Evolutionary conservation across 352 stramenopile species (phyloP).

Genomic region (Globisporangium camurandrum): DNA sequence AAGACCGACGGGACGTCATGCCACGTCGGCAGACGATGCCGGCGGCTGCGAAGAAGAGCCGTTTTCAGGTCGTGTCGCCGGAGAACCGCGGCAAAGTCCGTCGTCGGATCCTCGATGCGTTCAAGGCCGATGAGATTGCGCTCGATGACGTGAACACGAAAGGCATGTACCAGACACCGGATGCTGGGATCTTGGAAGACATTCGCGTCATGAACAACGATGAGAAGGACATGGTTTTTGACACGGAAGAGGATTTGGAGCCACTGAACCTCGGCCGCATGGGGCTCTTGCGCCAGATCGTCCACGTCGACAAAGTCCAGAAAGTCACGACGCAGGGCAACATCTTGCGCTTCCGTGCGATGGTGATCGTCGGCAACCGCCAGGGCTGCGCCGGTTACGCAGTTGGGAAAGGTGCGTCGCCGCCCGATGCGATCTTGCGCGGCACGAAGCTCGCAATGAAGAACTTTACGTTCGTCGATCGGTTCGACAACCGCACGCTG

Average conservation of each 20-base stretch:
- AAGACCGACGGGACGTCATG: constrained; percentile 45
- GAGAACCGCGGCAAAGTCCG: constrained; percentile 74
- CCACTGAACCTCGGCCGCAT: constrained; percentile 61
- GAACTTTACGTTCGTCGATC: constrained; percentile 93
- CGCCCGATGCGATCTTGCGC: constrained; percentile 83
- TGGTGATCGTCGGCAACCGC: constrained; percentile 92
- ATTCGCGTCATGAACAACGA: constrained; percentile 65
- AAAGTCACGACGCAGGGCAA: constrained; percentile 89
- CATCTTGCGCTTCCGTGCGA: constrained; percentile 89
- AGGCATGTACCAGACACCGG: constrained; percentile 41
- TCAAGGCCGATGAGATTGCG: constrained; percentile 64
- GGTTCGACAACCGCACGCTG: constrained; percentile 88
- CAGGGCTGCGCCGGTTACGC: constrained; percentile 91
- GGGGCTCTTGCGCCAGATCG: constrained; percentile 70
- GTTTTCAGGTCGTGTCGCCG: constrained; percentile 61
- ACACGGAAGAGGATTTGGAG: constrained; percentile 47
- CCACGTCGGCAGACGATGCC: constrained; percentile 68
- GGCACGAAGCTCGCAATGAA: constrained; percentile 88
- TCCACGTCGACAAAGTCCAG: constrained; percentile 80
- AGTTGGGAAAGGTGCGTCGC: constrained; percentile 86
- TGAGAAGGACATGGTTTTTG: constrained; percentile 65
- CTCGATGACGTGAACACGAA: constrained; percentile 45
- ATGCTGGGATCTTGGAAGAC: constrained; percentile 49
- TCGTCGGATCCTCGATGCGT: constrained; percentile 71
- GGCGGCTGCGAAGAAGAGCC: constrained; percentile 64